Evolutionary conservation across 2,329 filamentous ascomycete species (phyloP), one percentile per base, ranked within the genome.

Genomic region (Tolypocladium endophyticum): DNA sequence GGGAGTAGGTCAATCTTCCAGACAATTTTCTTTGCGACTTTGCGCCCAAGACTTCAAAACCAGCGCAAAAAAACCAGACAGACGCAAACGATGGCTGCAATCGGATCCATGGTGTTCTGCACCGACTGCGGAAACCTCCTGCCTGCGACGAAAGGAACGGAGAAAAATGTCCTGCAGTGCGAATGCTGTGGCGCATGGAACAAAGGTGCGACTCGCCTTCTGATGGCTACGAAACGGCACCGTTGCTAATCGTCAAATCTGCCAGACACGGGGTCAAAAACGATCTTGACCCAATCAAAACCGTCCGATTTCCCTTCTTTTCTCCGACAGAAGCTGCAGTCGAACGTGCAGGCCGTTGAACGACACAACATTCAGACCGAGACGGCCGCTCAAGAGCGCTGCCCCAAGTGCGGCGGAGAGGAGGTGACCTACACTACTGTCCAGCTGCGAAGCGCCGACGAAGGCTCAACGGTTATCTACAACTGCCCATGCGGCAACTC

Each of bases 391-490:
- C 77, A 83, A 61, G 81, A 88, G 71, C 85, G 81, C 53, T 97
- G 94, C 71, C 83, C 87, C 54, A 87, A 91, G 68, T 97, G 94
- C 72, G 90, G 88, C 20, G 80, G 86, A 58, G 86, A 86, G 58
- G 87, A 96, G 71, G 91, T 97, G 73, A 88, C 86, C 67, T 97
- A 87, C 72, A 89, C 90, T 56, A 88, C 88, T 3, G 85, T 91
- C 62, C 94, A 99, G 73, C 77, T 96, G 68, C 87, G 93, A 67
- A 87, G 92, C 79, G 94, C 93, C 59, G 94, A 99, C 73, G 93
- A 97, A 84, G 94, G 94, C 62, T 90, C 88, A 64, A 97, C 93
- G 0, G 85, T 96, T 59, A 95, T 97, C 70, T 96, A 91, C 76
- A 87, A 82, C 61, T 97, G 92, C 76, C 86, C 92, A 60, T 97